phyloP scores from a whole-genome alignment of 345 rosid species.

The Eucalyptus leucophloia region DNA sequence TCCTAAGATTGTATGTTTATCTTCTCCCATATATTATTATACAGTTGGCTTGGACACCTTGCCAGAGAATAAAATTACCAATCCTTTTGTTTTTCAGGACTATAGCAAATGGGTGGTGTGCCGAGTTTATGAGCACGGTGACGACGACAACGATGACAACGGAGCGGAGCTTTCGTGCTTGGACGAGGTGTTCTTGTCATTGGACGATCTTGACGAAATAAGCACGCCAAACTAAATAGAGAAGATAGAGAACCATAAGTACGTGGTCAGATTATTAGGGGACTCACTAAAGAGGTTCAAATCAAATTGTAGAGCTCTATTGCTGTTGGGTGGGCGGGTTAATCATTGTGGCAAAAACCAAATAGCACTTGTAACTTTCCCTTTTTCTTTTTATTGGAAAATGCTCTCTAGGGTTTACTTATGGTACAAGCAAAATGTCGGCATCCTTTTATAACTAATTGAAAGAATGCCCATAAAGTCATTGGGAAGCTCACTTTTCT shows the following conservation, averaged over 20 bases:
- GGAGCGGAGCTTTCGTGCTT: constrained; percentile 78
- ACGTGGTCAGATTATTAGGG: background rate
- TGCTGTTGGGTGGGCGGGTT: background rate
- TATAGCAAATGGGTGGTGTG: constrained; percentile 81
- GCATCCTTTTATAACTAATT: background rate
- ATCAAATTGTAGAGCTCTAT: background rate
- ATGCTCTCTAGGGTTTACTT: background rate
- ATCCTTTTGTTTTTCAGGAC: constrained; percentile 30
- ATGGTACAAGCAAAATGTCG: background rate
- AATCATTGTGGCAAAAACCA: background rate
- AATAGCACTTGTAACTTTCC: background rate
- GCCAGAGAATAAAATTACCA: background rate
- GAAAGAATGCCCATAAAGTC: background rate
- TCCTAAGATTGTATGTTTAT: constrained; percentile 18
- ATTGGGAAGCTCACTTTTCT: background rate
- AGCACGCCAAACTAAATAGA: constrained; percentile 44
- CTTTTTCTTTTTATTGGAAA: background rate
- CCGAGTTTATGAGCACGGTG: constrained; percentile 60
- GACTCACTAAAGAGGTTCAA: background rate
- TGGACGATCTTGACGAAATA: constrained; percentile 92
- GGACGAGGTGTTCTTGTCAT: constrained; percentile 87
- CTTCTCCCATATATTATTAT: background rate
- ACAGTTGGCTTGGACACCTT: background rate
- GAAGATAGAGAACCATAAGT: background rate
- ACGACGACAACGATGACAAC: constrained; percentile 22